Conservation (phyloP, 257 asterid species). For the Primulina eburnea region DNA sequence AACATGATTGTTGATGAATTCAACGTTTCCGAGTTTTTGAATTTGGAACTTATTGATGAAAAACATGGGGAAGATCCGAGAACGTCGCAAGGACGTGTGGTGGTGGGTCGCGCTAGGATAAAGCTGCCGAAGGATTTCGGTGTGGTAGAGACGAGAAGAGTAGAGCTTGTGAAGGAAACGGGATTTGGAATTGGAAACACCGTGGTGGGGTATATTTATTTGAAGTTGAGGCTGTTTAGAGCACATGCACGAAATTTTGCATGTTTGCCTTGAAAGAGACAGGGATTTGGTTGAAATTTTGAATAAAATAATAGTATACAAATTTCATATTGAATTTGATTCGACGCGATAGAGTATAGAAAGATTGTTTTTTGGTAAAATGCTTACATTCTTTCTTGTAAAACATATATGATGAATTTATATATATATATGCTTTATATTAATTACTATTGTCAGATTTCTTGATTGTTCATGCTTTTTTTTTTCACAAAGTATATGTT, state of each 20-base stretch:
- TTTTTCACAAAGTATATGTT: no score
- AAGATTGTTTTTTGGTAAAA: no score
- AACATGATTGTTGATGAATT: not conserved
- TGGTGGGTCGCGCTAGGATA: not conserved
- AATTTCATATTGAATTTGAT: no score
- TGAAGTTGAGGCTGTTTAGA: not conserved
- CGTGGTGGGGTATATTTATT: not conserved
- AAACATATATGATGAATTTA: no score
- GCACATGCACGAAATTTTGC: not conserved
- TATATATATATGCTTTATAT: no score
- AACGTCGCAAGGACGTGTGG: not conserved
- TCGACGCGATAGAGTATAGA: no score
- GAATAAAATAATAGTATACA: no score
- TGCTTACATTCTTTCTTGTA: no score
- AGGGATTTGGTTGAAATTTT: not conserved
- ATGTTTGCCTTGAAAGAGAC: not conserved
- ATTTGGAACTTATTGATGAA: not conserved
- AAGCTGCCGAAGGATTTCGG: not conserved
- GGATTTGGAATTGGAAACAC: not conserved
- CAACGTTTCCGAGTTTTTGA: not conserved
- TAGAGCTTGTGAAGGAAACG: not conserved
- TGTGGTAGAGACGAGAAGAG: not conserved
- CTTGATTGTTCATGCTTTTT: not conserved
- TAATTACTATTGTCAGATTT: not conserved
- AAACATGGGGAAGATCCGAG: not conserved